Evolutionary conservation across 2,329 filamentous ascomycete species (phyloP), one percentile per base, ranked within the genome.

Genomic region (Monilinia fructicola): DNA sequence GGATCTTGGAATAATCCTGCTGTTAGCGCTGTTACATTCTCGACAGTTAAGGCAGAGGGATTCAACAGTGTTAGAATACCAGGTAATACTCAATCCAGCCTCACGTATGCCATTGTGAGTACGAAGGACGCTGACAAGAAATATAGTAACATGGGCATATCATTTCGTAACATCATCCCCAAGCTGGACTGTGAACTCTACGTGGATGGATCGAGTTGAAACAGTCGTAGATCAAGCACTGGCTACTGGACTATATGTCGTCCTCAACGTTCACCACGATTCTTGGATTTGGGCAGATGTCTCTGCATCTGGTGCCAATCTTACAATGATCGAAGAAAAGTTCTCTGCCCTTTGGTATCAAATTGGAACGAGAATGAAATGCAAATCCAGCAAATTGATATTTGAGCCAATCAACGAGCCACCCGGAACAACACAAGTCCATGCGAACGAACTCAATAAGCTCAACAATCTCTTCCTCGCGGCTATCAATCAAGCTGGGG

Each of bases 391-490:
- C 38, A 75, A 78, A 21, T 79, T 87, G 3, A 82, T 84, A 0
- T 84, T 87, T 64, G 85, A 88, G 72, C 78, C 85, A 0, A 83
- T 88, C 71, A 87, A 87, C 68, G 85, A 88, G 71, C 83, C 84
- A 0, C 81, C 84, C 0, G 84, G 82, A 53, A 79, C 80, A 0
- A 85, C 81, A 0, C 79, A 80, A 4, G 80, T 78, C 26, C 80
- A 87, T 66, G 84, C 78, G 0, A 78, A 79, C 2, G 77, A 82
- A 53, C 72, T 85, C 46, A 87, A 86, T 72, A 81, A 82, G 68
- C 72, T 88, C 38, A 87, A 87, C 71, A 77, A 77, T n/a, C 77
- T 87, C 38, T 87, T 87, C 69, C 75, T 87, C 1, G 73, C 83
- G 61, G 82, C 82, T 2, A 80, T 87, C 52, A 80, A 79, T 52